Evolutionary conservation across 805 yeast species (phyloP).

Genomic region (Suhomyces xylopsoci): DNA sequence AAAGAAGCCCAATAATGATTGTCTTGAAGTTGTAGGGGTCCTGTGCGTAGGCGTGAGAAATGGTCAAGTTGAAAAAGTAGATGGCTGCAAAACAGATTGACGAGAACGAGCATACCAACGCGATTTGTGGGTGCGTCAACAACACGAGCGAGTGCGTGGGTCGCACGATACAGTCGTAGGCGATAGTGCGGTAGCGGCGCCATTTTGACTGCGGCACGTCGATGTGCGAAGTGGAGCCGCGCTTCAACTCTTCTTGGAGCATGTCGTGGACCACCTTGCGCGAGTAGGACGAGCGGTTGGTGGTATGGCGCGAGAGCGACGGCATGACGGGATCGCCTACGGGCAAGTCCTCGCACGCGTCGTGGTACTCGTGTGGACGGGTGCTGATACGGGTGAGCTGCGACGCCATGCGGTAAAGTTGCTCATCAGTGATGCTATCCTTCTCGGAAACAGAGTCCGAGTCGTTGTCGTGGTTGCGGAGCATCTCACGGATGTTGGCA

Average conservation of each 20-base stretch:
- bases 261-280: conserved; percentile 21
- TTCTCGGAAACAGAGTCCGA: neutral
- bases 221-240: conserved; percentile 12
- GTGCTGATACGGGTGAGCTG: conserved; percentile 24
- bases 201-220: conserved; percentile 14
- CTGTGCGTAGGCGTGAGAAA: conserved; percentile 58
- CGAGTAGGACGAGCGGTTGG: conserved; percentile 32
- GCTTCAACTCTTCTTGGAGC: conserved; percentile 20
- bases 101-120: conserved; percentile 60
- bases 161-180: conserved; percentile 48
- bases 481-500: conserved; percentile 48
- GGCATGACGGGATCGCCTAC: conserved; percentile 43
- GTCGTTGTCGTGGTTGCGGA: conserved; percentile 16
- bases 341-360: conserved; percentile 22
- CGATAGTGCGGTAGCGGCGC: conserved; percentile 20
- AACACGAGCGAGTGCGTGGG: conserved; percentile 64
- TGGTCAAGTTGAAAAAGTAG: conserved; percentile 72
- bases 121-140: conserved; percentile 71
- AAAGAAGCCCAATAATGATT: conserved; percentile 67
- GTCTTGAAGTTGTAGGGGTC: conserved; percentile 69
- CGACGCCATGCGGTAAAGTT: conserved; percentile 31
- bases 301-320: conserved; percentile 33
- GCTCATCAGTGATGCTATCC: conserved; percentile 12
- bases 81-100: conserved; percentile 68
- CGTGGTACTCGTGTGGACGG: conserved; percentile 9